Evolutionary conservation across 305 asterid genomes (phyloP).

Genomic region (Vinca major): DNA sequence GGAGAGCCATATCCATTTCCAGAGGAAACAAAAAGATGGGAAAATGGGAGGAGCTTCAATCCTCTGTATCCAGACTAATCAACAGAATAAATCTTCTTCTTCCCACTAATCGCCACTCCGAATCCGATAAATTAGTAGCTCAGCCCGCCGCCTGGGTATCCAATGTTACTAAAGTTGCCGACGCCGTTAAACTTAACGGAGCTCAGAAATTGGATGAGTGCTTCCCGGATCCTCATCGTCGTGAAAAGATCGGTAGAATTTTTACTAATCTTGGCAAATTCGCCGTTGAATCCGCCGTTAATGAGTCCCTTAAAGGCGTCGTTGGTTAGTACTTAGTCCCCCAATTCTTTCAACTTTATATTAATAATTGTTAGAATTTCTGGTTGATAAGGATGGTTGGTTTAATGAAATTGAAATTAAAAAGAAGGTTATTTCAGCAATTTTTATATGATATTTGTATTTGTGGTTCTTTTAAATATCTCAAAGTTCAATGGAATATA

Average conservation of each 20-base stretch:
- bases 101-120: slow-evolving; percentile 6
- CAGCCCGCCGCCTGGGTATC: slow-evolving; percentile 2
- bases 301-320: slow-evolving; percentile 42
- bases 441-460: background rate
- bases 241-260: slow-evolving; percentile 25
- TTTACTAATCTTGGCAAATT: slow-evolving; percentile 35
- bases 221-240: slow-evolving; percentile 28
- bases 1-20: background rate
- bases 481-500: too few species aligned
- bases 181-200: slow-evolving; percentile 12
- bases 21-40: slow-evolving; percentile 16
- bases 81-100: slow-evolving; percentile 3
- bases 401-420: background rate
- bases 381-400: background rate
- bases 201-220: slow-evolving; percentile 25
- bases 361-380: background rate
- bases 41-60: slow-evolving; percentile 26
- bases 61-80: slow-evolving; percentile 13
- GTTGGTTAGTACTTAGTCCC: slow-evolving; percentile 12
- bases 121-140: background rate
- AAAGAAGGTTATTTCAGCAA: background rate
- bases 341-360: background rate
- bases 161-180: slow-evolving; percentile 10
- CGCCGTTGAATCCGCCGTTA: slow-evolving; percentile 45
- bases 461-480: background rate